Percentiles rank a stretch among this genome's conserved stretches.
Evolutionary conservation across 2,329 filamentous ascomycete genomes (phyloP).

Genomic region (Penicillium concentricum): DNA sequence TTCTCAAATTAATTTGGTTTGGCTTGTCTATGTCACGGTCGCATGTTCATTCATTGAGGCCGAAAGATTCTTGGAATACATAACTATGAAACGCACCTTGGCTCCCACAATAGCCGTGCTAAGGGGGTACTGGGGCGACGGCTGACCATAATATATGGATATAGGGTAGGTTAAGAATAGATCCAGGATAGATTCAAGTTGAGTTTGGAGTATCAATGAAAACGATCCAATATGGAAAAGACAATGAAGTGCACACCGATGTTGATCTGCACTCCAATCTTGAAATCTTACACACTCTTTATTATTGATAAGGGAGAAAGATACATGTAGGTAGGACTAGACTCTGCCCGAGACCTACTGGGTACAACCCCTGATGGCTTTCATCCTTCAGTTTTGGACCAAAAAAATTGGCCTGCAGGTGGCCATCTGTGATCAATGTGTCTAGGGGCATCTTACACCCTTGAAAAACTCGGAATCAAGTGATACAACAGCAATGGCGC

Average conservation of each 20-base stretch:
- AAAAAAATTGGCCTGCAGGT: constrained; percentile 4
- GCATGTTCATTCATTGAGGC: not conserved
- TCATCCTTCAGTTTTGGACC: not conserved
- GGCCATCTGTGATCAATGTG: constrained; percentile 4
- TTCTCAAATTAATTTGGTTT: not conserved
- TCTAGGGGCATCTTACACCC: not conserved
- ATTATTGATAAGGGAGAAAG: not conserved
- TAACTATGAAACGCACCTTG: constrained; percentile 26
- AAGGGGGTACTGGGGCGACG: constrained; percentile 22
- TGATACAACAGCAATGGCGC: constrained; percentile 3
- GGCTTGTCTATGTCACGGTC: not conserved
- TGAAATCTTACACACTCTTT: not conserved
- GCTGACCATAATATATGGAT: constrained; percentile 9
- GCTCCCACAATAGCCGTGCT: constrained; percentile 34
- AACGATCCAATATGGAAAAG: not conserved
- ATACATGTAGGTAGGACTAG: not conserved
- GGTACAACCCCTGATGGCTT: not conserved
- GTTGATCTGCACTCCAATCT: constrained; percentile 2
- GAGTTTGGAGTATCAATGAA: not conserved
- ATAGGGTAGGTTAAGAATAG: not conserved
- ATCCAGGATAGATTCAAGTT: not conserved
- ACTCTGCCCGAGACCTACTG: not conserved
- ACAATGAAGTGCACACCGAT: constrained; percentile 1
- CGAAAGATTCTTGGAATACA: not conserved
- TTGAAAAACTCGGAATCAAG: not conserved